Conservation (phyloP, 805 yeast genomes). For the Saccharomycopsis lassenensis region DNA sequence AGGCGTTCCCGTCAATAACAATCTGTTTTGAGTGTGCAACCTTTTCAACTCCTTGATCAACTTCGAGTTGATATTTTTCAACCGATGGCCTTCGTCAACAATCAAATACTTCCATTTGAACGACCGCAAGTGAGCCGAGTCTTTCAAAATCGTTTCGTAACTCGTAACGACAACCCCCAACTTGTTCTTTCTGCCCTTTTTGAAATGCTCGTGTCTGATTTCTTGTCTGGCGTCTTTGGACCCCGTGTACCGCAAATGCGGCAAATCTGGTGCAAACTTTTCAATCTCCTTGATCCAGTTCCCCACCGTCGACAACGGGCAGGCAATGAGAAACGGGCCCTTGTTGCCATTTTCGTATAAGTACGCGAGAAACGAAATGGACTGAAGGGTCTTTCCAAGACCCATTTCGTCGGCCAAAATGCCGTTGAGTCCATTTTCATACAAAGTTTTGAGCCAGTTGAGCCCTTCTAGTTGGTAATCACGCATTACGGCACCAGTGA, state of each 20-base stretch:
- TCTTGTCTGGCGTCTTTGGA: slow-evolving; percentile 41
- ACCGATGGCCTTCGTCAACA: slow-evolving; percentile 93
- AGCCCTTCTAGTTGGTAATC: slow-evolving; percentile 84
- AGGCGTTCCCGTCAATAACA: slow-evolving; percentile 92
- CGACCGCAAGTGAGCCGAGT: slow-evolving; percentile 41
- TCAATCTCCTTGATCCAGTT: slow-evolving; percentile 75
- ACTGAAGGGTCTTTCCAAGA: slow-evolving; percentile 84
- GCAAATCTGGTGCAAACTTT: slow-evolving; percentile 61
- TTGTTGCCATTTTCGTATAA: slow-evolving; percentile 65
- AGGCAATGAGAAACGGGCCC: slow-evolving; percentile 72
- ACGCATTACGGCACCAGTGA: slow-evolving; percentile 54
- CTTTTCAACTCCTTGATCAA: slow-evolving; percentile 62
- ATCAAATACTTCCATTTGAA: slow-evolving; percentile 72
- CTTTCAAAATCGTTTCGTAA: slow-evolving; percentile 70
- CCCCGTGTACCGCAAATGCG: slow-evolving; percentile 57
- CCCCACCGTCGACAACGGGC: slow-evolving; percentile 74
- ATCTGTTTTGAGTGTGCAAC: slow-evolving; percentile 55
- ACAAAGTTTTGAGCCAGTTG: slow-evolving; percentile 80
- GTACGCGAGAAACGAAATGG: slow-evolving; percentile 68
- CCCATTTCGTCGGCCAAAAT: slow-evolving; percentile 98
- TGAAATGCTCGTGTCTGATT: slow-evolving; percentile 27
- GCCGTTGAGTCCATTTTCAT: slow-evolving; percentile 91
- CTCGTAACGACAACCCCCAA: slow-evolving; percentile 57
- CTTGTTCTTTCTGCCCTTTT: slow-evolving; percentile 28
- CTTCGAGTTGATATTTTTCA: slow-evolving; percentile 74